Percentiles rank a stretch among this genome's conserved stretches.
These are phyloP conservation scores for Pholiota conissans DNA, from an alignment of 768 basidiomycete species.

Conservation along the genomic window DNA sequence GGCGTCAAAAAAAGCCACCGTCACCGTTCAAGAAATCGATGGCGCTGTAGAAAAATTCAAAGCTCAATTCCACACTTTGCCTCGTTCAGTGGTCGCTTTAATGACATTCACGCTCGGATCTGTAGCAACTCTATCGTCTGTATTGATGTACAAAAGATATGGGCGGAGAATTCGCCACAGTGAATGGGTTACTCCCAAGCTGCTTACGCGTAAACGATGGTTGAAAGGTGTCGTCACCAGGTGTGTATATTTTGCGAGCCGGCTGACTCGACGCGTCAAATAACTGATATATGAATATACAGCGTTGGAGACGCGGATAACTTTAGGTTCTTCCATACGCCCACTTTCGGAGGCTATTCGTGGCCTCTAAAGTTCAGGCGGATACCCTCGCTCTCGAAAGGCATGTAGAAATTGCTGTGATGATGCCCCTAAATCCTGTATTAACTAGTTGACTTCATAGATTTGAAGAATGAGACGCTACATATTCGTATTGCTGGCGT, in stretches of 20 bases:
- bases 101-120: conserved; percentile 43
- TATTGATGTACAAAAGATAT: conserved; percentile 47
- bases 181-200: conserved; percentile 69
- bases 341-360: conserved; percentile 63
- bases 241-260: conserved; percentile 35
- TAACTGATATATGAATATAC: neutral
- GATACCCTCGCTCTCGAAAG: conserved; percentile 60
- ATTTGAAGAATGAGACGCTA: conserved; percentile 77
- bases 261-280: neutral
- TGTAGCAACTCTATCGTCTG: conserved; percentile 30
- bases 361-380: conserved; percentile 71
- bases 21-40: neutral
- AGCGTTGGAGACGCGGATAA: conserved; percentile 90
- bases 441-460: conserved; percentile 33
- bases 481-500: conserved; percentile 88
- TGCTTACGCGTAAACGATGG: conserved; percentile 61
- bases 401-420: conserved; percentile 27
- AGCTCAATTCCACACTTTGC: conserved; percentile 26
- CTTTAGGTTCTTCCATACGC: conserved; percentile 87
- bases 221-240: conserved; percentile 81
- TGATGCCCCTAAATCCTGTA: neutral
- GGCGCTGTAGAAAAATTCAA: conserved; percentile 4
- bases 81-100: conserved; percentile 27
- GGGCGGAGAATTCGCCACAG: conserved; percentile 60
- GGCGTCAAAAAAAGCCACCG: neutral